A percentile compares a stretch with the other conserved stretches of the same genome.
phyloP scores from a whole-genome alignment of 2,329 filamentous ascomycete species.

The Paracamarosporium sp. region DNA sequence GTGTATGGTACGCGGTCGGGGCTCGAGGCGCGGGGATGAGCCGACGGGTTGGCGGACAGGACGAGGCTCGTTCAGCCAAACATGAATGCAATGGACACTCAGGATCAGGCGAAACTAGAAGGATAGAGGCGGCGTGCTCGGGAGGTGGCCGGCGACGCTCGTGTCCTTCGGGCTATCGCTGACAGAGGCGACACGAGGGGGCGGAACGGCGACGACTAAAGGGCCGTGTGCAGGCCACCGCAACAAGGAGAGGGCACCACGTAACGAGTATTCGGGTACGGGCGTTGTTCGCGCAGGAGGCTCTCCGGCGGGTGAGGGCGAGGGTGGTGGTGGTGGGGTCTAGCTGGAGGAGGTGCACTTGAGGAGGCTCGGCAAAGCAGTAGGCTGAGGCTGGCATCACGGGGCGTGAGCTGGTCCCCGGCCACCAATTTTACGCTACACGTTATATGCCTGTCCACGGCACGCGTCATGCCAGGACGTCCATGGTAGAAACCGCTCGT shows the following conservation, averaged over 20 bases:
- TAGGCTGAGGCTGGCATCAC: conserved; percentile 1
- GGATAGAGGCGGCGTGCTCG: not conserved
- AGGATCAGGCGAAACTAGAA: not conserved
- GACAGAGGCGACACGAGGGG: conserved; percentile 24
- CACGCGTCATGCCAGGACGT: conserved; percentile 12
- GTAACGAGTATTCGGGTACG: conserved; percentile 6
- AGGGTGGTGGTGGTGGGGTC: conserved; percentile 5
- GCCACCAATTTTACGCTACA: conserved; percentile 16
- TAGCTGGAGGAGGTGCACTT: conserved; percentile 7
- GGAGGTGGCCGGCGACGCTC: conserved; percentile 3
- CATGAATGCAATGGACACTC: conserved; percentile 11
- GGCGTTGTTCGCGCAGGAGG: conserved; percentile 1
- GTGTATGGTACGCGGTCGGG: conserved; percentile 14
- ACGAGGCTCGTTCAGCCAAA: conserved; percentile 12
- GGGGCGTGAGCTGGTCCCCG: conserved; percentile 8
- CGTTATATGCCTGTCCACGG: conserved; percentile 4
- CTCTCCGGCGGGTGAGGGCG: conserved; percentile 3
- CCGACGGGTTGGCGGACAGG: conserved; percentile 21
- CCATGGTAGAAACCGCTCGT: conserved; percentile 4
- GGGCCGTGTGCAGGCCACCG: not conserved
- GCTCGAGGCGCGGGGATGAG: conserved; percentile 24
- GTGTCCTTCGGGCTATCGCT: conserved; percentile 22
- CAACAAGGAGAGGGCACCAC: conserved; percentile 10
- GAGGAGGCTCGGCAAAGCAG: conserved; percentile 7
- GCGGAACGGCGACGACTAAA: conserved; percentile 1